Percentiles rank a stretch among this genome's conserved stretches.
These are phyloP conservation scores for Craterostigma plantagineum DNA, from an alignment of 257 asterid species.

Conservation along the genomic window DNA sequence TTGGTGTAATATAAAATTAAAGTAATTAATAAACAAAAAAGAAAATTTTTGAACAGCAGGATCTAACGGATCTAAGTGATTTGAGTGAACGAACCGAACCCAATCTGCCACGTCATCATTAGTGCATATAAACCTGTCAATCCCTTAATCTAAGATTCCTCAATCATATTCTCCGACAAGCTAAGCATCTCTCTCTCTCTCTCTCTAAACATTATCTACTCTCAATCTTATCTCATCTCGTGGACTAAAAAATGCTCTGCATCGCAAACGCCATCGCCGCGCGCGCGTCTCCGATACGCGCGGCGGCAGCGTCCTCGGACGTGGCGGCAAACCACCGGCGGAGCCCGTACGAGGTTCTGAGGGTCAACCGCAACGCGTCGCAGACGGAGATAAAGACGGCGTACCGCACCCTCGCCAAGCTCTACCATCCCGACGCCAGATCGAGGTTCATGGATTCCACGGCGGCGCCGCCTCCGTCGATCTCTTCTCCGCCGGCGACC, in stretches of 20 bases:
- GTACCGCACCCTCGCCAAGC: conserved; percentile 61
- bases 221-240: no score
- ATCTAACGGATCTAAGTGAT: no score
- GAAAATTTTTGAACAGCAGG: no score
- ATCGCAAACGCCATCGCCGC: background rate
- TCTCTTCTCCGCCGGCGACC: conserved; percentile 11
- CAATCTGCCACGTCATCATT: no score
- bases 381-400: conserved; percentile 60
- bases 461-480: background rate
- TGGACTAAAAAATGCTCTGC: no score
- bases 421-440: conserved; percentile 64
- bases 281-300: background rate
- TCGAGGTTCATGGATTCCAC: conserved; percentile 21
- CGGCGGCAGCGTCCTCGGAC: conserved; percentile 19
- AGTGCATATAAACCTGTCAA: background rate
- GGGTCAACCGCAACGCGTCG: conserved; percentile 38
- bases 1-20: no score
- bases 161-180: no score
- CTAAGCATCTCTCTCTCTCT: no score
- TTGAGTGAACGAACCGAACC: no score
- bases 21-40: no score
- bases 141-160: background rate
- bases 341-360: conserved; percentile 45
- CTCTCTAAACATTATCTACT: no score
- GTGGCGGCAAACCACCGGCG: conserved; percentile 8